These are phyloP conservation scores for Peniophora sp. DNA, from an alignment of 1,284 basidiomycete species.

Conservation along the genomic window DNA sequence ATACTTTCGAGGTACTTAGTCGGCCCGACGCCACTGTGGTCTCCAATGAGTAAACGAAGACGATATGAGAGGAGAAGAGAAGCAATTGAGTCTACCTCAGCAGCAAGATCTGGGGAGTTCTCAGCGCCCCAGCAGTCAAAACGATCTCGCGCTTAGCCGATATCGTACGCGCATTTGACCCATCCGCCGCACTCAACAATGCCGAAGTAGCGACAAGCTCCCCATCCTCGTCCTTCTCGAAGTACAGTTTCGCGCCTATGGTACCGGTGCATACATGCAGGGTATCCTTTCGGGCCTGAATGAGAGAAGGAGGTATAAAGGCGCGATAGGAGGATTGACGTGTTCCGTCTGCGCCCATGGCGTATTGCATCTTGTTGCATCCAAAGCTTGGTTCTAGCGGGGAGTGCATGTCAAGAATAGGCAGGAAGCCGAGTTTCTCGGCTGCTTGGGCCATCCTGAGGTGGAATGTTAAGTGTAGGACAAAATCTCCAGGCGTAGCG, in stretches of 20 bases:
- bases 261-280: slow-evolving; percentile 4
- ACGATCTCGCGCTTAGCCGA: neutral
- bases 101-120: slow-evolving; percentile 1
- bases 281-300: neutral
- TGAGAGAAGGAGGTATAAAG: neutral
- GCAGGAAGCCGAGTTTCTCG: slow-evolving; percentile 1
- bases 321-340: slow-evolving; percentile 5
- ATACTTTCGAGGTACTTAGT: slow-evolving; percentile 1
- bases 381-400: slow-evolving; percentile 3
- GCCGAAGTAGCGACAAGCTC: neutral
- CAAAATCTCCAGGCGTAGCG: too few relatives aligned
- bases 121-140: neutral
- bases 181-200: neutral
- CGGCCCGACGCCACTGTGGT: slow-evolving; percentile 3
- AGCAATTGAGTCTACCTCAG: neutral
- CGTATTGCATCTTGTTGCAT: slow-evolving; percentile 5
- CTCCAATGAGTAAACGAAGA: neutral
- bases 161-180: neutral
- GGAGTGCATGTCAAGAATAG: slow-evolving; percentile 4
- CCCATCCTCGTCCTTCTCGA: neutral
- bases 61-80: neutral
- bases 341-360: neutral
- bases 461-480: neutral
- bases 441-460: slow-evolving; percentile 2
- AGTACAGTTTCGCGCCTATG: neutral